Evolutionary conservation across 139 green algal species (phyloP).

Genomic region (Chlorella sp.): DNA sequence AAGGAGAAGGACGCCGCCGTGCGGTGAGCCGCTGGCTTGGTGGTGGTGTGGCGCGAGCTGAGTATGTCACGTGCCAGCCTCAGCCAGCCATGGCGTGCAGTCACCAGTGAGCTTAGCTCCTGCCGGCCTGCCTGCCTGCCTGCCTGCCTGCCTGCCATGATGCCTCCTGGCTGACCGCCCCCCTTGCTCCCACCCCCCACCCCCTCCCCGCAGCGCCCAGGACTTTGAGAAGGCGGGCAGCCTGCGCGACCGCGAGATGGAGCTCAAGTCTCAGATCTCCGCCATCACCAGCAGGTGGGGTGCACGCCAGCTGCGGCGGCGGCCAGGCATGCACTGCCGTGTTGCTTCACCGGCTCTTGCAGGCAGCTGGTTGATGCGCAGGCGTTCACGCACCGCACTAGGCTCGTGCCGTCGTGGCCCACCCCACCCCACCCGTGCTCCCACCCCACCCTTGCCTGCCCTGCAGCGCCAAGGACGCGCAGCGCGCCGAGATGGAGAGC

Average conservation of each 20-base stretch:
- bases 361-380: neutral
- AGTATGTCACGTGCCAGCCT: too few species aligned
- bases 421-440: neutral
- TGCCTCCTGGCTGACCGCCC: neutral
- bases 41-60: too few species aligned
- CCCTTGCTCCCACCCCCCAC: neutral
- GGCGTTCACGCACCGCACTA: neutral
- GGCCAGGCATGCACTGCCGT: neutral
- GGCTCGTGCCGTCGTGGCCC: neutral
- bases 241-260: constrained; percentile 97
- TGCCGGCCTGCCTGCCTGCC: neutral
- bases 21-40: constrained; percentile 31
- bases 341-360: neutral
- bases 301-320: constrained; percentile 24
- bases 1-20: constrained; percentile 99
- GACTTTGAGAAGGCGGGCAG: constrained; percentile 94
- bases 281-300: constrained; percentile 68
- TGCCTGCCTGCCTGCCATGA: neutral
- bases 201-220: constrained; percentile 34
- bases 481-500: constrained; percentile 77
- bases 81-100: too few species aligned
- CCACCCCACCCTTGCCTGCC: neutral
- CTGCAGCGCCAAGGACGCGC: constrained; percentile 30
- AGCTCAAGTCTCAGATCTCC: constrained; percentile 96
- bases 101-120: neutral